phyloP scores from a whole-genome alignment of 768 basidiomycete species.

The Mycena kentingensis region DNA sequence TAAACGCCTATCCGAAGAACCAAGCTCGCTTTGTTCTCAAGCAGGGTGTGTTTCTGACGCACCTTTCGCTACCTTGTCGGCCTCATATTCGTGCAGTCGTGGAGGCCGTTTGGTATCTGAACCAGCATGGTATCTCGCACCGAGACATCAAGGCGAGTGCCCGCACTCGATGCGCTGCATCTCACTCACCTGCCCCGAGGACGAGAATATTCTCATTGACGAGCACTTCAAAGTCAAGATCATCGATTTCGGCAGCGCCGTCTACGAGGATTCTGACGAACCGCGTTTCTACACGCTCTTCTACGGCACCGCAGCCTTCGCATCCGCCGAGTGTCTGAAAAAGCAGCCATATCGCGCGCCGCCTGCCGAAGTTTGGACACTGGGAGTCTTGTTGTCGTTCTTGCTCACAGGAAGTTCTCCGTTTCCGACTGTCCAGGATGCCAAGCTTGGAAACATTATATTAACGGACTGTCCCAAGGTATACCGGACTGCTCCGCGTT shows the following conservation, averaged over 20 bases:
- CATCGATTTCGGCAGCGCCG: conserved; percentile 94
- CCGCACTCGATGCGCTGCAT: not conserved
- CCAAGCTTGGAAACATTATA: conserved; percentile 64
- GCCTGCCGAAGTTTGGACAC: conserved; percentile 95
- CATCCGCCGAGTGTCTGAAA: conserved; percentile 89
- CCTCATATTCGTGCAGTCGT: no score
- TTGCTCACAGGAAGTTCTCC: conserved; percentile 91
- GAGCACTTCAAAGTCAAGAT: conserved; percentile 83
- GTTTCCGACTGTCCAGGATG: conserved; percentile 84
- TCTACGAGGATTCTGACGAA: conserved; percentile 63
- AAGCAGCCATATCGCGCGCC: conserved; percentile 89
- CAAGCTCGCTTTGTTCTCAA: conserved; percentile 82
- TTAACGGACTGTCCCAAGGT: conserved; percentile 43
- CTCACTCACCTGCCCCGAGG: conserved; percentile 30
- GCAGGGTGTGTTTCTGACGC: no score
- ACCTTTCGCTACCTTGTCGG: no score
- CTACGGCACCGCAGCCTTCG: conserved; percentile 95
- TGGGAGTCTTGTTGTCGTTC: conserved; percentile 93
- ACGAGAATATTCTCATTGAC: conserved; percentile 90
- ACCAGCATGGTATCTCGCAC: conserved; percentile 84
- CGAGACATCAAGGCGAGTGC: conserved; percentile 76
- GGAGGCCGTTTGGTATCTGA: conserved; percentile 79
- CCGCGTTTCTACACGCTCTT: conserved; percentile 73
- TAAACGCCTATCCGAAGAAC: conserved; percentile 73
- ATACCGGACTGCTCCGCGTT: no score